Percentiles rank a stretch among this genome's conserved stretches.
Conservation (phyloP, 169 alveolate genomes). For the Plasmodium fragile region DNA sequence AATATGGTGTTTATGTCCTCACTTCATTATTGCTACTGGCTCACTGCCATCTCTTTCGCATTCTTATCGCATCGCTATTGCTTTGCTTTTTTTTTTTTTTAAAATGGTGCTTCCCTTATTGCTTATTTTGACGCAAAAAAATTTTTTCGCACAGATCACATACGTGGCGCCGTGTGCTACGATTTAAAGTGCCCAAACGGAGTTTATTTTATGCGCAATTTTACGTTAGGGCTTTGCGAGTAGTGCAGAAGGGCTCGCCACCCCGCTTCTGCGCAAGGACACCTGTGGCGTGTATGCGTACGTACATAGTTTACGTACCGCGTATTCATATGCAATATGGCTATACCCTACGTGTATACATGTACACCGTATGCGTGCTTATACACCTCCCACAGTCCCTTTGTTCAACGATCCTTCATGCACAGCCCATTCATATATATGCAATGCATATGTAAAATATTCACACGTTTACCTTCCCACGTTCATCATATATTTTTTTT, state of each 20-base stretch:
- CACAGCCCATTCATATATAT: neutral
- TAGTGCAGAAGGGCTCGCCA: constrained; percentile 6
- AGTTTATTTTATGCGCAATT: neutral
- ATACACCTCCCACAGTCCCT: neutral
- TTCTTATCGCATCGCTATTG: neutral
- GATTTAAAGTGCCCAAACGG: neutral
- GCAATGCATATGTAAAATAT: neutral
- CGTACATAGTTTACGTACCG: neutral
- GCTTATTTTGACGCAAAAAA: neutral
- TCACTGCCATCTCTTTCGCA: neutral
- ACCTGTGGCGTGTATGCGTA: neutral
- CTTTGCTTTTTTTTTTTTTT: neutral
- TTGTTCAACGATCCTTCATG: neutral
- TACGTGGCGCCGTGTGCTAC: neutral
- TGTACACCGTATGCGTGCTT: neutral
- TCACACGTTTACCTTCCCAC: neutral
- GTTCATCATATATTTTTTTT: neutral
- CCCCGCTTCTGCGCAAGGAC: neutral
- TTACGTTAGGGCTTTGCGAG: neutral
- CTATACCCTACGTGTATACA: neutral
- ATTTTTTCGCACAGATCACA: neutral
- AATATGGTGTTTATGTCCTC: neutral
- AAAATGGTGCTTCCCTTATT: neutral
- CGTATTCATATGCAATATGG: neutral
- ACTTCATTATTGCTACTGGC: neutral